Percentiles rank a stretch among this genome's conserved stretches.
Evolutionary conservation across 352 stramenopile species (phyloP).

Genomic region (Pythium graminicola): DNA sequence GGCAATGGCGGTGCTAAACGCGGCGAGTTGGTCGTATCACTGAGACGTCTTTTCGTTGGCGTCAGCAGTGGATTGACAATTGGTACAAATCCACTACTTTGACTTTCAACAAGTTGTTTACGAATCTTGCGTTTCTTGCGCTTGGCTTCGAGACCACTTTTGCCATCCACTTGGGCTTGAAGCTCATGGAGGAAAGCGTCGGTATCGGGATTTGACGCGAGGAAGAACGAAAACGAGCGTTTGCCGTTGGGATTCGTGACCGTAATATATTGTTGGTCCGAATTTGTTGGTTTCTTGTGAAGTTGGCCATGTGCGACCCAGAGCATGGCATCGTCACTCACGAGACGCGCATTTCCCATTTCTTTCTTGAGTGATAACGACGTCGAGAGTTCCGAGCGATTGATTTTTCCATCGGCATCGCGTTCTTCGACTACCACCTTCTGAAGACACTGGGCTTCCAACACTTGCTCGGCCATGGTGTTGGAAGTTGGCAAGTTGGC

Average conservation of each 20-base stretch:
- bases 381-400: conserved; percentile 27
- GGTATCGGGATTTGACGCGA: conserved; percentile 29
- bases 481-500: no score
- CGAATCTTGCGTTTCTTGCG: conserved; percentile 80
- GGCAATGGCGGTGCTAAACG: conserved; percentile 42
- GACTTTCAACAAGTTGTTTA: conserved; percentile 40
- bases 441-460: conserved; percentile 56
- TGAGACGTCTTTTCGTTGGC: conserved; percentile 36
- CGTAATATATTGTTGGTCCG: conserved; percentile 17
- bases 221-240: conserved; percentile 58
- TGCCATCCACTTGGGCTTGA: conserved; percentile 60
- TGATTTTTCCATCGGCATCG: conserved; percentile 34
- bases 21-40: conserved; percentile 39
- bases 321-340: conserved; percentile 61
- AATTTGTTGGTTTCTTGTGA: conserved; percentile 31
- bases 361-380: conserved; percentile 68
- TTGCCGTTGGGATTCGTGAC: conserved; percentile 54
- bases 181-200: conserved; percentile 63
- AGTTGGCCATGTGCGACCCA: conserved; percentile 56
- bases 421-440: conserved; percentile 52
- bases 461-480: no score
- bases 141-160: conserved; percentile 38
- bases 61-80: conserved; percentile 54
- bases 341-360: conserved; percentile 69
- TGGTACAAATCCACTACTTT: conserved; percentile 59